Percentiles rank a stretch among this genome's conserved stretches.
These are phyloP conservation scores for Lecanicillium sp. DNA, from an alignment of 2,329 filamentous ascomycete genomes.

Conservation along the genomic window DNA sequence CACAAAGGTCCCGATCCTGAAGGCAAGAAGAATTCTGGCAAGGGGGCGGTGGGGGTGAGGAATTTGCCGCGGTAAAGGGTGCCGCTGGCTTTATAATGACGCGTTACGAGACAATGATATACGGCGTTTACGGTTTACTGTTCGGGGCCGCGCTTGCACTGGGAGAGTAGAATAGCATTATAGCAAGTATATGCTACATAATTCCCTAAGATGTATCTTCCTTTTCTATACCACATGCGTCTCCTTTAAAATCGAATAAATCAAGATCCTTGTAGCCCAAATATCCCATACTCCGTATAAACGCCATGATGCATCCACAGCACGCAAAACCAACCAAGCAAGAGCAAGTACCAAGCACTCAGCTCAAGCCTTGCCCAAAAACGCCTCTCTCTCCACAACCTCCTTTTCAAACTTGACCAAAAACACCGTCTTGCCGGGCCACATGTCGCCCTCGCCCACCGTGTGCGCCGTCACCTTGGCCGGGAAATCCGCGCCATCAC, in stretches of 20 bases:
- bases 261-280: too few relatives aligned
- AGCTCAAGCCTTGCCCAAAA: conserved; percentile 51
- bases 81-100: background rate
- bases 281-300: too few relatives aligned
- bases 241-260: too few relatives aligned
- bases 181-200: too few relatives aligned
- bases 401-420: conserved; percentile 86
- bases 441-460: conserved; percentile 69
- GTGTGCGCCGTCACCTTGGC: conserved; percentile 87
- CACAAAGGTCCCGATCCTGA: conserved; percentile 43
- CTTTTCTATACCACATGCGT: too few relatives aligned
- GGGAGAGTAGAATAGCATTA: too few relatives aligned
- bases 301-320: too few relatives aligned
- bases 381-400: conserved; percentile 85
- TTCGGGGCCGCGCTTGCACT: too few relatives aligned
- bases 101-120: conserved; percentile 12
- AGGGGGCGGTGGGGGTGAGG: conserved; percentile 10
- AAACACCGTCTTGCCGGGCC: conserved; percentile 95
- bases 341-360: background rate
- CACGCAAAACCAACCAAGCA: conserved; percentile 5
- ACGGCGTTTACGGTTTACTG: background rate
- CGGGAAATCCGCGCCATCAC: conserved; percentile 85
- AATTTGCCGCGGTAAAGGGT: conserved; percentile 15
- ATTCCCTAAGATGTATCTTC: too few relatives aligned
- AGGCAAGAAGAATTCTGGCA: conserved; percentile 10